Evolutionary conservation across 441 rosid species (phyloP), one percentile per base, ranked within the genome.

Genomic region (Codiaeum variegatum): DNA sequence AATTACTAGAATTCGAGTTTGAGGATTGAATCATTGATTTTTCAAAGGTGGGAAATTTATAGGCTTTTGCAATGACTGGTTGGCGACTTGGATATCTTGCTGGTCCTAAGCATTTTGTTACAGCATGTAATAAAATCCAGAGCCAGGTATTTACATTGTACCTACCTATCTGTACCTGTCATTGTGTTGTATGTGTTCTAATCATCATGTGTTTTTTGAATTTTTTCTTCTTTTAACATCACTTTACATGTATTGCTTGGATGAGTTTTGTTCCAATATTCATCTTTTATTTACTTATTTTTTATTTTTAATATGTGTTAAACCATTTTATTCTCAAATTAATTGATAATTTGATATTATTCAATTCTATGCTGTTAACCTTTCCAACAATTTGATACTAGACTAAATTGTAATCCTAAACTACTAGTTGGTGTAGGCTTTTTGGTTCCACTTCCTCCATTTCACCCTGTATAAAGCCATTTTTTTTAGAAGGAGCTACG

Each of bases 51-150:
- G 77, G 55, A 75, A 11, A 38, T 80, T 75, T 85, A 19, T 65
- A 95, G 99, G 97, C 99, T 66, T 95, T 90, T 71, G 99, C 99
- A 56, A 95, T 95, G 99, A 95, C 99, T 81, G 98, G 99, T 38
- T 95, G 99, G 98, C 83, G 99, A 60, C 97, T 95, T 69, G 98
- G 99, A 71, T 93, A 95, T 73, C 71, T 95, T 47, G 98, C 99
- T 58, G 99, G 98, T 49, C 98, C 98, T 55, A 91, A 86, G 73
- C 95, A 87, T 78, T 91, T 95, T 78, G 83, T 91, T 26, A 79
- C 94, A 56, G 99, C 99, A 42, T 93, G 98, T 73, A 91, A 89
- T 77, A 95, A 95, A 82, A 79, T 95, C 70, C 99, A 95, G 77
- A 94, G 99, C 83, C 99, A 95, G 95, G 99, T 95, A 83, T 24